These are phyloP conservation scores for Inga leiocalycina DNA, from an alignment of 306 rosid species.

Conservation along the genomic window DNA sequence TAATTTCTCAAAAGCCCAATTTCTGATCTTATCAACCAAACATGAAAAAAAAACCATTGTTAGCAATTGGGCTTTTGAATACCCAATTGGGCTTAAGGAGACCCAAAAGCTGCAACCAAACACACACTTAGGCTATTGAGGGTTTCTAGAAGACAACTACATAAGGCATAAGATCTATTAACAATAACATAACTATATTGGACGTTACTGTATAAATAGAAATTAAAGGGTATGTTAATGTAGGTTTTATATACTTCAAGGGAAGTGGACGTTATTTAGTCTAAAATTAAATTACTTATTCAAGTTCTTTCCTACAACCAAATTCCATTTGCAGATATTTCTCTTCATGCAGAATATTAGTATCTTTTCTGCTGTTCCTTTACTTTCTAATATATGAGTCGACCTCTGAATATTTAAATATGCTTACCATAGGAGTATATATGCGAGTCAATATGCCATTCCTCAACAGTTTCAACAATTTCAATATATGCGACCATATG, in stretches of 20 bases:
- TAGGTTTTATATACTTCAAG: neutral
- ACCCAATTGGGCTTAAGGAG: too few relatives aligned
- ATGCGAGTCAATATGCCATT: conserved; percentile 93
- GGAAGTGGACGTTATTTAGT: neutral
- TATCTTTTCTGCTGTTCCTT: neutral
- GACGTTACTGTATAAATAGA: neutral
- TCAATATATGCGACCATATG: neutral
- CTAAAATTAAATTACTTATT: neutral
- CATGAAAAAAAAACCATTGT: too few relatives aligned
- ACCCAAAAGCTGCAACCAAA: too few relatives aligned
- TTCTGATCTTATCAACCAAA: too few relatives aligned
- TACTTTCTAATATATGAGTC: neutral
- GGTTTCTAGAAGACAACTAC: neutral
- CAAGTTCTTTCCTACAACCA: conserved; percentile 22
- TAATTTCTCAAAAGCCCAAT: too few relatives aligned
- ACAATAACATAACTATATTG: neutral
- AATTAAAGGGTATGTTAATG: neutral
- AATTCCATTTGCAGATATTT: neutral
- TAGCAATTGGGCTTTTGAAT: too few relatives aligned
- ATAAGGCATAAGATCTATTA: neutral
- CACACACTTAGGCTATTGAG: neutral
- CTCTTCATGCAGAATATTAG: conserved; percentile 11
- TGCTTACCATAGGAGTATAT: conserved; percentile 81
- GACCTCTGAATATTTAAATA: conserved; percentile 3
- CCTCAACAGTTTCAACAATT: conserved; percentile 63